These are phyloP conservation scores for Boletus reticuloceps DNA, from an alignment of 768 basidiomycete species.

Conservation along the genomic window DNA sequence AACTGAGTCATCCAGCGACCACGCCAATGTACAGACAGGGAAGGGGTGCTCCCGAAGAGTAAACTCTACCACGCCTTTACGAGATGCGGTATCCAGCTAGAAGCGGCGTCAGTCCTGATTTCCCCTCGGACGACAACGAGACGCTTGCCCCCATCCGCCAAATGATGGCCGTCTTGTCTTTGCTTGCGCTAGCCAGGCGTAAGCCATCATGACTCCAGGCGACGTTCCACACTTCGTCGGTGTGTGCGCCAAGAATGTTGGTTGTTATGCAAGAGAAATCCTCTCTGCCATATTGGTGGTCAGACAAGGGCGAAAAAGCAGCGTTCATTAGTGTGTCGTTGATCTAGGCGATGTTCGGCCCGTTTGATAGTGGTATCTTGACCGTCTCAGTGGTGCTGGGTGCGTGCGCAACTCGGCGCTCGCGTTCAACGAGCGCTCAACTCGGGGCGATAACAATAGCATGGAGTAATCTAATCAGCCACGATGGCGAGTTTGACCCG, in stretches of 20 bases:
- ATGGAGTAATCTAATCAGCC: no score
- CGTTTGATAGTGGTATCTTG: constrained; percentile 68
- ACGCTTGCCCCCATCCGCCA: constrained; percentile 78
- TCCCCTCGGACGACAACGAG: constrained; percentile 1
- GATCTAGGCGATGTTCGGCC: constrained; percentile 80
- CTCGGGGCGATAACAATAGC: no score
- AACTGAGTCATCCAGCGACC: constrained; percentile 87
- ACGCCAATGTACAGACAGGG: constrained; percentile 78
- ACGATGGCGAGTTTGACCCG: no score
- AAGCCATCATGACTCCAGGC: constrained; percentile 92
- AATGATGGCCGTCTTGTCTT: constrained; percentile 84
- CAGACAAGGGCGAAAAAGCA: constrained; percentile 74
- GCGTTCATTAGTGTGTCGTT: constrained; percentile 63
- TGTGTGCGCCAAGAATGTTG: constrained; percentile 80
- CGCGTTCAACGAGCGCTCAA: no score
- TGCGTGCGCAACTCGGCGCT: no score
- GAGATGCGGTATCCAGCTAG: constrained; percentile 43
- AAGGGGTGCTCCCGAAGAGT: constrained; percentile 76
- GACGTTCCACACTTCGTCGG: constrained; percentile 93
- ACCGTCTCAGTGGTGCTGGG: constrained; percentile 61
- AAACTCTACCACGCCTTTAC: constrained; percentile 58
- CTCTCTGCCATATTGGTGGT: constrained; percentile 78
- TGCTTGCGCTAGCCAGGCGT: constrained; percentile 83
- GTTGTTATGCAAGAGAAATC: constrained; percentile 86
- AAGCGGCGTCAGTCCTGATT: constrained; percentile 3